These are phyloP conservation scores for Trametes sanguinea DNA, from an alignment of 768 basidiomycete genomes.

Conservation along the genomic window DNA sequence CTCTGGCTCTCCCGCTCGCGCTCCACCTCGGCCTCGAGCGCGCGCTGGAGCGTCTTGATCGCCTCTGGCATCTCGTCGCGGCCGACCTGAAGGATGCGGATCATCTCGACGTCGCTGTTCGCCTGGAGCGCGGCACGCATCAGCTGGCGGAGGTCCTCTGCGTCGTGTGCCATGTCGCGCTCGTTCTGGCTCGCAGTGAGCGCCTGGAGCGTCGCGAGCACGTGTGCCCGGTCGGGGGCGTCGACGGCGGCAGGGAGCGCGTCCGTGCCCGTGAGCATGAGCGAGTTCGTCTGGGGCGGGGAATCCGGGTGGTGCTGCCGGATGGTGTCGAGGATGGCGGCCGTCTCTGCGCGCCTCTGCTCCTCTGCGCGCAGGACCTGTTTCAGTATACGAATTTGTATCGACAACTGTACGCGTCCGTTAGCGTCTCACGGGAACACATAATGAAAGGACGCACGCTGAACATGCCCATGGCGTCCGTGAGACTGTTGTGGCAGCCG, in stretches of 20 bases:
- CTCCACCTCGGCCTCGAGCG: constrained; percentile 52
- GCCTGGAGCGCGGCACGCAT: constrained; percentile 59
- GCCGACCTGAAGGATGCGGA: constrained; percentile 60
- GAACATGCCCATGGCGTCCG: constrained; percentile 61
- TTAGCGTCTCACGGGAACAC: background rate
- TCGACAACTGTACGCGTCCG: constrained; percentile 38
- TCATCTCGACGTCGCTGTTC: constrained; percentile 63
- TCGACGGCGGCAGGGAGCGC: background rate
- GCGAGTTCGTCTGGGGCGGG: background rate
- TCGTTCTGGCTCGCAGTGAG: constrained; percentile 43
- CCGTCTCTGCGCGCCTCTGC: constrained; percentile 38
- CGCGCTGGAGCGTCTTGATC: constrained; percentile 75
- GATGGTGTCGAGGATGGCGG: constrained; percentile 39
- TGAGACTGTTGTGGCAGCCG: constrained; percentile 52
- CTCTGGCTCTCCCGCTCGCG: background rate
- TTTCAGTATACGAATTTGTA: constrained; percentile 53
- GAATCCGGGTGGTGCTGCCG: constrained; percentile 14
- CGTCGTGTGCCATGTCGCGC: constrained; percentile 53
- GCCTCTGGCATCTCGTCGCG: constrained; percentile 78
- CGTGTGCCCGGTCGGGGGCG: constrained; percentile 4
- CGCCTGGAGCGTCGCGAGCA: constrained; percentile 23
- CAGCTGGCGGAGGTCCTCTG: constrained; percentile 55
- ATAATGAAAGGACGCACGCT: constrained; percentile 38
- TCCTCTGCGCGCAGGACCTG: constrained; percentile 47
- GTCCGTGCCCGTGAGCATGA: constrained; percentile 22